These are phyloP conservation scores for Avicennia marina DNA, from an alignment of 257 asterid species.

Conservation along the genomic window DNA sequence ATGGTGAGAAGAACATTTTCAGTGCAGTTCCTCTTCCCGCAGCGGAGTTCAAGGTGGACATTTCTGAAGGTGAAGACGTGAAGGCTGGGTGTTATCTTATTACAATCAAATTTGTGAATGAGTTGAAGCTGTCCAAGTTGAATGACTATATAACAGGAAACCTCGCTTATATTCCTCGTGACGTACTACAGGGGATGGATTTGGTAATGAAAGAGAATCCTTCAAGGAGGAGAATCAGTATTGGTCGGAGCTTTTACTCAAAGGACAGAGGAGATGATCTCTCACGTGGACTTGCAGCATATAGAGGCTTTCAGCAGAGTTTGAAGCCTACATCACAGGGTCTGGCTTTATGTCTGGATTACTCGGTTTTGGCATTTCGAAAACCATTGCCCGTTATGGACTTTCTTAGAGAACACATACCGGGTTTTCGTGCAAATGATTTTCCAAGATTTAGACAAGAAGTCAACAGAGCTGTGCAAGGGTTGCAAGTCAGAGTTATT, in stretches of 20 bases:
- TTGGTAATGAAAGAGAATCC: slow-evolving; percentile 74
- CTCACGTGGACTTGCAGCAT: slow-evolving; percentile 42
- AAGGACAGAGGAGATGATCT: slow-evolving; percentile 26
- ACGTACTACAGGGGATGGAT: slow-evolving; percentile 61
- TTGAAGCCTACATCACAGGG: slow-evolving; percentile 60
- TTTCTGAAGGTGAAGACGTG: slow-evolving; percentile 39
- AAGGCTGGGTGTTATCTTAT: slow-evolving; percentile 27
- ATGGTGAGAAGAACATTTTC: slow-evolving; percentile 61
- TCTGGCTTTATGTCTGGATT: slow-evolving; percentile 52
- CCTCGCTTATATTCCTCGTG: slow-evolving; percentile 41
- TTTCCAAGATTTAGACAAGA: neutral
- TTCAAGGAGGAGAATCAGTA: slow-evolving; percentile 23
- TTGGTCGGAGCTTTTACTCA: slow-evolving; percentile 48
- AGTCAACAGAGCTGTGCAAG: slow-evolving; percentile 30
- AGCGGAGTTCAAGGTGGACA: slow-evolving; percentile 32
- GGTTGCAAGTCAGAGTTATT: slow-evolving; percentile 58
- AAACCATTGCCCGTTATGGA: slow-evolving; percentile 48
- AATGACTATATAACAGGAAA: slow-evolving; percentile 42
- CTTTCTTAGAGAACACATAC: slow-evolving; percentile 30
- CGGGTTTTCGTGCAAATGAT: slow-evolving; percentile 19
- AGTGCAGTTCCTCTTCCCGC: slow-evolving; percentile 43
- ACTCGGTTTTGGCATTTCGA: slow-evolving; percentile 43
- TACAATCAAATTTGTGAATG: slow-evolving; percentile 38
- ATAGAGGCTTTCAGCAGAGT: slow-evolving; percentile 56
- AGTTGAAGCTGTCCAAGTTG: slow-evolving; percentile 41